phyloP scores from a whole-genome alignment of 257 asterid species.

The Rauvolfia tetraphylla region DNA sequence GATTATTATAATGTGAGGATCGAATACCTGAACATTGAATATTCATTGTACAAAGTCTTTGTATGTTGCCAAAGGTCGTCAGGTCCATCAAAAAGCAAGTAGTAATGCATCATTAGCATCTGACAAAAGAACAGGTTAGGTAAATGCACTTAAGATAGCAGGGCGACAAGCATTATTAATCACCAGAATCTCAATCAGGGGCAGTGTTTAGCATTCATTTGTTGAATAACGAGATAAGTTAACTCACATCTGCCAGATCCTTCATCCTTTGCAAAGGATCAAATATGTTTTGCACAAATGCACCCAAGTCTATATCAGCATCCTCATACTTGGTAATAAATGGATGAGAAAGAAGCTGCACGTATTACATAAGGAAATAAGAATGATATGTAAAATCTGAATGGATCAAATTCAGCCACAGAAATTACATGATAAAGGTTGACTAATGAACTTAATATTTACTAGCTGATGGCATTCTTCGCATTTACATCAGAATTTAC shows the following conservation, averaged over 20 bases:
- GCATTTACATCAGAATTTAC: background rate
- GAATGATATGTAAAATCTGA: conserved; percentile 9
- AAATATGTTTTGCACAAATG: conserved; percentile 76
- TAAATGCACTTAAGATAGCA: conserved; percentile 4
- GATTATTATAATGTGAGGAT: background rate
- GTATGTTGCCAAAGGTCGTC: conserved; percentile 91
- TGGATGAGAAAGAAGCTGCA: conserved; percentile 91
- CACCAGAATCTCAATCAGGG: background rate
- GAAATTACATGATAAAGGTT: background rate
- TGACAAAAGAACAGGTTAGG: conserved; percentile 27
- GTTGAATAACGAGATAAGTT: conserved; percentile 14
- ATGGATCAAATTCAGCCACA: background rate
- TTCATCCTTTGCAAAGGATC: conserved; percentile 87
- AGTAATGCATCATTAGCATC: conserved; percentile 97
- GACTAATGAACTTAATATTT: background rate
- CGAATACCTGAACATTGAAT: conserved; percentile 69
- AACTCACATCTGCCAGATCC: conserved; percentile 95
- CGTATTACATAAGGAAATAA: conserved; percentile 5
- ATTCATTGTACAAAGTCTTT: conserved; percentile 57
- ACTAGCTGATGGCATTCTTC: background rate
- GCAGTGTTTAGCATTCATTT: conserved; percentile 4
- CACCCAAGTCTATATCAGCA: conserved; percentile 62
- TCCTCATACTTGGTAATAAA: conserved; percentile 61
- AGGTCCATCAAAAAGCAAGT: conserved; percentile 82
- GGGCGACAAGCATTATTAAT: background rate